Evolutionary conservation across 1,139 yeast genomes (phyloP).

Genomic region (Saccharomyces hybrid): DNA sequence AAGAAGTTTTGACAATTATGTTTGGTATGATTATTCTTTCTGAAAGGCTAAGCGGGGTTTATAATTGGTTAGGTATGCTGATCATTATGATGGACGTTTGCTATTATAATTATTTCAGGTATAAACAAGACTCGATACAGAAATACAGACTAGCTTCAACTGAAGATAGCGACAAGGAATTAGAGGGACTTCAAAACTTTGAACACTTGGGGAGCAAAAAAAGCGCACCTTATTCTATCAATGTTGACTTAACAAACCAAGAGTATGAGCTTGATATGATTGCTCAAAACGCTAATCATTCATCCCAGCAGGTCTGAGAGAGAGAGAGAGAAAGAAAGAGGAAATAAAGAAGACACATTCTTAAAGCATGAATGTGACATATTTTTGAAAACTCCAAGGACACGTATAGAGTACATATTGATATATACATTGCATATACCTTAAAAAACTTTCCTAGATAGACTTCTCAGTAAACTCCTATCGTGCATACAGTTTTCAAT

Average conservation of each 20-base stretch:
- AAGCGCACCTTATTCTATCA: constrained; percentile 9
- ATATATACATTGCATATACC: background rate
- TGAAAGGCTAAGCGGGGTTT: constrained; percentile 51
- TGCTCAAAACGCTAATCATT: constrained; percentile 1
- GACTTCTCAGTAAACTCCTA: background rate
- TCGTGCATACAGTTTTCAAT: background rate
- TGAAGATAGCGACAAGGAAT: background rate
- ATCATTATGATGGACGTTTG: constrained; percentile 71
- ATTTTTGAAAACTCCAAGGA: background rate
- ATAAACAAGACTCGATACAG: constrained; percentile 28
- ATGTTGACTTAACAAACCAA: constrained; percentile 14
- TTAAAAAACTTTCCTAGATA: background rate
- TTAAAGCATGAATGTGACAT: too few relatives aligned
- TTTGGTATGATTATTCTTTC: constrained; percentile 67
- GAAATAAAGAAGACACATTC: background rate
- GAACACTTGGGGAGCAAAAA: background rate
- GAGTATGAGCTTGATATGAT: constrained; percentile 19
- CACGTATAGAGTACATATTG: background rate
- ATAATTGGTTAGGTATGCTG: constrained; percentile 69
- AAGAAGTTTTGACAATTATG: constrained; percentile 76
- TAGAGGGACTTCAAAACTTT: background rate
- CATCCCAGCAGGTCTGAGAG: constrained; percentile 1
- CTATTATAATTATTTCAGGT: constrained; percentile 70
- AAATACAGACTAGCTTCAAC: background rate
- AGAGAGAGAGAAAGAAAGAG: background rate